Percentiles rank a stretch among this genome's conserved stretches.
These are phyloP conservation scores for Oemleria cerasiformis DNA, from an alignment of 306 rosid genomes.

Conservation along the genomic window DNA sequence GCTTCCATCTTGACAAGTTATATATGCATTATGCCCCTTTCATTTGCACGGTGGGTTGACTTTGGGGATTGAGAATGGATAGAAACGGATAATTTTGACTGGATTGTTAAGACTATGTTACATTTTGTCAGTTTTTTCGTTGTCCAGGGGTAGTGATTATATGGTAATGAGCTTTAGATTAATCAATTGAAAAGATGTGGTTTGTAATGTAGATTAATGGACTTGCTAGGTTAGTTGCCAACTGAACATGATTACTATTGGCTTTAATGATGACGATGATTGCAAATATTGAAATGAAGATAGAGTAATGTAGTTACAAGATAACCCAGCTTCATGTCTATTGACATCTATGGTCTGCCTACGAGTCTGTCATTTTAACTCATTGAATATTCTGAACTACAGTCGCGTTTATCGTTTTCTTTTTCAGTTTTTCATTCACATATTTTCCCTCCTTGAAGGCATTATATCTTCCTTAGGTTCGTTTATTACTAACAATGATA, in stretches of 20 bases:
- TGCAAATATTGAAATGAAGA: too few relatives aligned
- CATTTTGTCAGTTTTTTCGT: conserved; percentile 7
- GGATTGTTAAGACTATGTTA: background rate
- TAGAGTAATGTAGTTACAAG: background rate
- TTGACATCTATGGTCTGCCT: background rate
- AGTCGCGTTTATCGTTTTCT: background rate
- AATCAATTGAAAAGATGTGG: too few relatives aligned
- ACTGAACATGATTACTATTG: background rate
- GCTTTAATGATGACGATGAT: too few relatives aligned
- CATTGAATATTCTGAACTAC: background rate
- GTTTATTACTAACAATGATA: background rate
- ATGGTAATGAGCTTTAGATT: too few relatives aligned
- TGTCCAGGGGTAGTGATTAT: too few relatives aligned
- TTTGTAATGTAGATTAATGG: too few relatives aligned
- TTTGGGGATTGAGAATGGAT: background rate
- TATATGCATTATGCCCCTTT: background rate
- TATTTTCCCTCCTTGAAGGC: conserved; percentile 6
- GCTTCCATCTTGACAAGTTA: too few relatives aligned
- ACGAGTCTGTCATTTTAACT: background rate
- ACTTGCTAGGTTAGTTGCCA: background rate
- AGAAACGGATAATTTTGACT: background rate
- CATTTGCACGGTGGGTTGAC: background rate
- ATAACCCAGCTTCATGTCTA: background rate
- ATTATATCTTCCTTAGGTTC: background rate
- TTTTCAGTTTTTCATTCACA: background rate